These are phyloP conservation scores for Xylariaceae sp. DNA, from an alignment of 2,329 filamentous ascomycete species.

Conservation along the genomic window DNA sequence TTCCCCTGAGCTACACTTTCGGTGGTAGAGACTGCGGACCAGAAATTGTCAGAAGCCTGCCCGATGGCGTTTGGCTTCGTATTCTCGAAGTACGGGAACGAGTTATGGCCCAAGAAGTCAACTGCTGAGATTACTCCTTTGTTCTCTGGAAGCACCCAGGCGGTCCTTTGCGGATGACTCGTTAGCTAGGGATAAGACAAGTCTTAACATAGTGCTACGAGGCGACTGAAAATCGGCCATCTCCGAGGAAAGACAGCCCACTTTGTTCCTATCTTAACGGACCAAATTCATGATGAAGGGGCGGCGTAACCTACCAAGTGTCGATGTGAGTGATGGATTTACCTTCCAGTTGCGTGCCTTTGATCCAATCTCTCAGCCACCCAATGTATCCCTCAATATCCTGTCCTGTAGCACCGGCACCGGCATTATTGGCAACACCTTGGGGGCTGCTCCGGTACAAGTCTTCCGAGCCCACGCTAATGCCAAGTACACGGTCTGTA, in stretches of 20 bases:
- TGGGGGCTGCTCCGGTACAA: conserved; percentile 37
- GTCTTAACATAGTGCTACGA: conserved; percentile 7
- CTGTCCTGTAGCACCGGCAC: conserved; percentile 33
- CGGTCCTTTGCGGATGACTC: conserved; percentile 29
- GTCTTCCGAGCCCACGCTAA: conserved; percentile 42
- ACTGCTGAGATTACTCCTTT: conserved; percentile 30
- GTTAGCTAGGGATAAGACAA: conserved; percentile 16
- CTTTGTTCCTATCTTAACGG: neutral
- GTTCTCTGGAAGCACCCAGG: conserved; percentile 40
- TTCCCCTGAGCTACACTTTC: conserved; percentile 39
- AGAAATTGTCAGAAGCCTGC: conserved; percentile 36
- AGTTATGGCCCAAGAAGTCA: conserved; percentile 39
- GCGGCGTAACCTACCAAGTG: conserved; percentile 33
- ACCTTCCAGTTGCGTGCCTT: conserved; percentile 33
- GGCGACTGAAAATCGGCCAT: neutral
- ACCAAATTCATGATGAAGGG: neutral
- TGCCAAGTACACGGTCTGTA: conserved; percentile 36
- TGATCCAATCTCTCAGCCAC: conserved; percentile 37
- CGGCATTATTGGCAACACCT: conserved; percentile 35
- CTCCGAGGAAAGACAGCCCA: neutral
- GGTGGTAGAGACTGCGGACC: conserved; percentile 33
- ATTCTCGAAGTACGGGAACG: conserved; percentile 41
- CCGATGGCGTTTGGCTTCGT: conserved; percentile 38
- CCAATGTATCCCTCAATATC: conserved; percentile 40
- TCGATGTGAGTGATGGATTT: conserved; percentile 41